Evolutionary conservation across 2,329 filamentous ascomycete species (phyloP), one percentile per base, ranked within the genome.

Genomic region (Fusarium temperatum): DNA sequence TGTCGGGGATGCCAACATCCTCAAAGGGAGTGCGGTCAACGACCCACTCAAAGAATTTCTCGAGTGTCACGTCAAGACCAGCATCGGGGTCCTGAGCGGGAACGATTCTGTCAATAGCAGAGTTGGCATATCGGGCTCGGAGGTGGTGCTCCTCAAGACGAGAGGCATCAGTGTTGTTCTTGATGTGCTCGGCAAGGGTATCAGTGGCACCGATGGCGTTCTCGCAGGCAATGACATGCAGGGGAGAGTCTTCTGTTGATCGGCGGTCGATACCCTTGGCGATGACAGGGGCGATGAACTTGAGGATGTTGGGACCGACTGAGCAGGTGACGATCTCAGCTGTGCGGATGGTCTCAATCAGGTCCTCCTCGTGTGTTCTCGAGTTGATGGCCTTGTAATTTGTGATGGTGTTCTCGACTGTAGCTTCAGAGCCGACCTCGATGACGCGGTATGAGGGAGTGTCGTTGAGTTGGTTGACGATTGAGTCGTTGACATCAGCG

Each of bases 41-140:
- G 44, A 96, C 96, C 96, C 96, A 99, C 87, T 99, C 96, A 86
- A 94, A 98, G 88, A 98, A 99, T 86, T 96, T 96, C 89, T 99
- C 96, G 54, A 99, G 95, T 80, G 92, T 95, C 76, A 99, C 96
- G 80, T 98, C 92, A 50, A 99, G 89, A 63, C 95, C 95, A 30
- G 92, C 90, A 78, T 94, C 86, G 57, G 90, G 85, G 70, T 94
- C 92, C 85, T 98, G 96, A 48, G 94, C 94, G 20, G 96, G 96
- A 30, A 98, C 96, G 81, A 99, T 99, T 70, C 96, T 94, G 87
- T 99, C 96, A 82, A 99, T 98, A 78, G 96, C 96, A 72, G 94
- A 98, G 87, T 99, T 99, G 85, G 96, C 96, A 82, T 97, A 98
- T 77, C 93, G 91, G 56, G 95, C 95, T 78, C 94, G 93, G 77